Evolutionary conservation across 768 basidiomycete genomes (phyloP), one percentile per base, ranked within the genome.

Genomic region (Tulasnella sp.): DNA sequence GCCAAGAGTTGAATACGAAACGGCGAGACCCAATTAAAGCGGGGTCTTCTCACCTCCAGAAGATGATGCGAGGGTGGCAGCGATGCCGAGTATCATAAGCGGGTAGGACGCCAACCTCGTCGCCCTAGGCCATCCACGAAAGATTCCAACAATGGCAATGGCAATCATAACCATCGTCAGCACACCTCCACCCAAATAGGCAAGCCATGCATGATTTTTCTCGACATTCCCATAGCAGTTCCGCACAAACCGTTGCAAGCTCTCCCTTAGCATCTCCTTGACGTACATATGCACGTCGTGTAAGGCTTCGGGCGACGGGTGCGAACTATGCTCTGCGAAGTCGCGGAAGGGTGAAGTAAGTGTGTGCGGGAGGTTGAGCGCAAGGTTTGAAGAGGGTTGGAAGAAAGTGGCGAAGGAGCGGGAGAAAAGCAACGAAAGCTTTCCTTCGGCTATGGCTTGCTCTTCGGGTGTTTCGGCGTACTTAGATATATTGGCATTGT

Each of bases 11-110:
- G 11, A 21, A 53, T 11, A 26, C 11, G 27, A 9, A 4, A 48
- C n/a, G 34, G 13, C 41, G 21, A 3, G n/a, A n/a, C n/a, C n/a
- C n/a, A n/a, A n/a, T n/a, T n/a, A n/a, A n/a, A n/a, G n/a, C n/a
- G n/a, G n/a, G n/a, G n/a, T n/a, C n/a, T n/a, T n/a, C 44, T 53
- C 21, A 29, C 64, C 30, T 48, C 65, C 65, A 51, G 62, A 56
- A 19, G 61, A 43, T 11, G 64, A 60, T 15, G 61, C 61, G 19
- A 65, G 44, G 3, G 60, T 38, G 19, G 63, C 56, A 3, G 60
- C 53, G 56, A 49, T 43, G 19, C 63, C 65, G 30, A 64, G 52
- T 63, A 61, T 62, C 19, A 65, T 52, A 29, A 54, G 50, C 21
- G 61, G 63, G 13, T 64, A 50, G 3, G 63, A 61, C 13, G 63